Evolutionary conservation across 2,329 filamentous ascomycete species (phyloP).

Genomic region (Dothistroma pini): DNA sequence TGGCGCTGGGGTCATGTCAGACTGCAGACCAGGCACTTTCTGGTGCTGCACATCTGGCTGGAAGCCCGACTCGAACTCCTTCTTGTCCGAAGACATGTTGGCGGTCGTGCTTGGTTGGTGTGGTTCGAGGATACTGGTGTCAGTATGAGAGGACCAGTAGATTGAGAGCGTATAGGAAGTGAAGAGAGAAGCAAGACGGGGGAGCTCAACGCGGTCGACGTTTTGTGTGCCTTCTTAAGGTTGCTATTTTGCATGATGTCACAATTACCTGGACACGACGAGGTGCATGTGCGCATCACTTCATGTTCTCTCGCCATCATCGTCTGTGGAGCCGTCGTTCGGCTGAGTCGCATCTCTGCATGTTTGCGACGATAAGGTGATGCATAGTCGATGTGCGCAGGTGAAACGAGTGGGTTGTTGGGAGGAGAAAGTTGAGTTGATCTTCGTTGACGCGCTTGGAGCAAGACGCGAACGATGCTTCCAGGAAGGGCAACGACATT

Average conservation of each 20-base stretch:
- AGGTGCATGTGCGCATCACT: not conserved
- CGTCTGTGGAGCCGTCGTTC: not conserved
- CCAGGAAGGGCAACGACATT: not conserved
- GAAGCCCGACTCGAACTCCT: constrained; percentile 25
- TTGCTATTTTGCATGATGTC: constrained; percentile 5
- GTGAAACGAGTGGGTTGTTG: not conserved
- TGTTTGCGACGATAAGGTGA: not conserved
- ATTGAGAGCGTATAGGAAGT: not conserved
- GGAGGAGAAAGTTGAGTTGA: not conserved
- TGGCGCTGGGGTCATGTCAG: constrained; percentile 57
- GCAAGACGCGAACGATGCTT: not conserved
- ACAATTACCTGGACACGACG: not conserved
- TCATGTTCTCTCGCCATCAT: not conserved
- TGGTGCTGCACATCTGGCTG: constrained; percentile 46
- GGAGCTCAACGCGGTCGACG: not conserved
- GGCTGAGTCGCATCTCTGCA: not conserved
- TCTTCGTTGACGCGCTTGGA: not conserved
- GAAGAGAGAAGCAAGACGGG: not conserved
- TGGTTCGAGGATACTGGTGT: not conserved
- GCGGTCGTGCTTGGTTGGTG: not conserved
- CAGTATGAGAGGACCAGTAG: not conserved
- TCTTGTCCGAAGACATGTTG: constrained; percentile 31
- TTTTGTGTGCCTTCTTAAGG: constrained; percentile 1
- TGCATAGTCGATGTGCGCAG: not conserved
- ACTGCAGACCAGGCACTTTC: constrained; percentile 51